Evolutionary conservation across 306 rosid genomes (phyloP), one percentile per base, ranked within the genome.

Genomic region (Dalbergia cultrata): DNA sequence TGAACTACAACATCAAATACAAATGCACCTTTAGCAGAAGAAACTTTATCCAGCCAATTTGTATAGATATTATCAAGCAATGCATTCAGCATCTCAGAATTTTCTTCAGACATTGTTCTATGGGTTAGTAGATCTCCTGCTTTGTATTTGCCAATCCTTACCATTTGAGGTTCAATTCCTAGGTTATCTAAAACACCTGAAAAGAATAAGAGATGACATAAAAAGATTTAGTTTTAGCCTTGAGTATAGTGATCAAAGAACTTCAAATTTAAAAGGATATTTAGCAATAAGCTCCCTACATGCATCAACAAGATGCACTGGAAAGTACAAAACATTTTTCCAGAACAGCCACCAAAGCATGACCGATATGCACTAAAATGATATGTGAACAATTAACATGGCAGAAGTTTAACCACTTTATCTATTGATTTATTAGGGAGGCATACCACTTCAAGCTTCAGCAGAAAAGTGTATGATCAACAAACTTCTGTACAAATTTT

Each of bases 81-180:
- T 33, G 93, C 79, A 35, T 91, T 91, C 85, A 95, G 76, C 99
- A 93, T 90, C 90, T 90, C 99, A 75, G 91, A 89, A 41, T 88
- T 90, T 81, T 90, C 97, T 70, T 91, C 88, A 47, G 98, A 86
- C 88, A 95, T 90, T 47, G 89, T 85, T 77, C 72, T 95, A 61
- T 95, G 88, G 21, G 86, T 82, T 49, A 95, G 97, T 72, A 89
- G 97, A 88, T 95, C 99, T 50, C 96, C 99, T 5, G 95, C 88
- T 90, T 95, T 93, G 85, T 91, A 95, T 81, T 93, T 95, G 61
- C 99, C 99, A 83, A 95, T 86, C 89, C 92, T 91, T 79, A 88
- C 94, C 62, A 95, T 91, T 79, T 93, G 91, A 67, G 99, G 99
- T 83, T 91, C 98, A 80, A 95, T 84, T 80, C 99, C 98, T 39